phyloP scores from a whole-genome alignment of 768 basidiomycete genomes.

The Mycena galopus region DNA sequence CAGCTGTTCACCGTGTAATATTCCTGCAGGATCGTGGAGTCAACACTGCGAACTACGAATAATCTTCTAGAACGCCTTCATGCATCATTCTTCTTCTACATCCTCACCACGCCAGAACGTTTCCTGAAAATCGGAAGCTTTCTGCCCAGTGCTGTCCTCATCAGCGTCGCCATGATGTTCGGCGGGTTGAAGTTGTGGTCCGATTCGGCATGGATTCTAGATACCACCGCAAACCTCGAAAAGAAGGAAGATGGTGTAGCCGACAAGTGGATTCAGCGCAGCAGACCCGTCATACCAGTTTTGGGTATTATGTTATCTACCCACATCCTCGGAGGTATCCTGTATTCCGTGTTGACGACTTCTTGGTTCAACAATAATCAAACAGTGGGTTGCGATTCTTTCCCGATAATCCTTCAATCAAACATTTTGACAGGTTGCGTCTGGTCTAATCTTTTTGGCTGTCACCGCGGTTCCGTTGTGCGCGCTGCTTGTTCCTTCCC shows the following conservation, averaged over 20 bases:
- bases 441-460: slow-evolving; percentile 38
- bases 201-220: slow-evolving; percentile 67
- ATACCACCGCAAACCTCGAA: slow-evolving; percentile 28
- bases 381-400: slow-evolving; percentile 49
- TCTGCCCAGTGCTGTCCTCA: slow-evolving; percentile 87
- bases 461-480: slow-evolving; percentile 49
- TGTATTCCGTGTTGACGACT: slow-evolving; percentile 64
- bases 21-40: slow-evolving; percentile 79
- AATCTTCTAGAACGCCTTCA: slow-evolving; percentile 97
- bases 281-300: slow-evolving; percentile 66
- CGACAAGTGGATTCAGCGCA: slow-evolving; percentile 59
- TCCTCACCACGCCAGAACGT: slow-evolving; percentile 69
- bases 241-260: slow-evolving; percentile 33
- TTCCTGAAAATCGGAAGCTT: slow-evolving; percentile 94
- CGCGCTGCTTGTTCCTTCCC: slow-evolving; percentile 46
- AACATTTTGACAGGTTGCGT: slow-evolving; percentile 9
- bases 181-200: slow-evolving; percentile 84
- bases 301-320: slow-evolving; percentile 68
- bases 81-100: slow-evolving; percentile 97
- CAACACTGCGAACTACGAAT: slow-evolving; percentile 89
- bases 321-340: slow-evolving; percentile 64
- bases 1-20: slow-evolving; percentile 21
- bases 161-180: slow-evolving; percentile 89
- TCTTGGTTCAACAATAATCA: slow-evolving; percentile 57
- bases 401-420: slow-evolving; percentile 2